Percentiles rank a stretch among this genome's conserved stretches.
phyloP scores from a whole-genome alignment of 768 basidiomycete species.

The Russula sp. region DNA sequence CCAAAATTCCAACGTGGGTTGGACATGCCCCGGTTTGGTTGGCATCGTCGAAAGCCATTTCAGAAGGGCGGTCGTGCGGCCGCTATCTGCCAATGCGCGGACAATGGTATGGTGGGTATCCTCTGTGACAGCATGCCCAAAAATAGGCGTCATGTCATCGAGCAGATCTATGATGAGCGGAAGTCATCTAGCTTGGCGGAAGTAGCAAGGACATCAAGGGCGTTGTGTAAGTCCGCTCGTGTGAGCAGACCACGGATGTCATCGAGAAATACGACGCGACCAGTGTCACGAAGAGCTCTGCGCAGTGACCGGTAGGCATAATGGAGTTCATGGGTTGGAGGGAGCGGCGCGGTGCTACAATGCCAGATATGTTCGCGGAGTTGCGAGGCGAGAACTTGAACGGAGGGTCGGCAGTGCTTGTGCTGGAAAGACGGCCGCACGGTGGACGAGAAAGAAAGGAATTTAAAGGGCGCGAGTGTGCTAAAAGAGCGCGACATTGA shows the following conservation, averaged over 20 bases:
- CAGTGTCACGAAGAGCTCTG: constrained; percentile 19
- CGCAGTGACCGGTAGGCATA: constrained; percentile 23
- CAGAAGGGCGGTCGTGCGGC: constrained; percentile 44
- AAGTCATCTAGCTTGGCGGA: constrained; percentile 55
- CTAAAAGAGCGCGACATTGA: background rate
- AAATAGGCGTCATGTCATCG: constrained; percentile 46
- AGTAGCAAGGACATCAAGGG: constrained; percentile 47
- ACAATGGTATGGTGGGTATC: constrained; percentile 51
- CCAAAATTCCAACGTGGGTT: constrained; percentile 53
- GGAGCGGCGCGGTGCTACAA: constrained; percentile 7
- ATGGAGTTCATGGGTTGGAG: constrained; percentile 15
- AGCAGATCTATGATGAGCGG: constrained; percentile 54
- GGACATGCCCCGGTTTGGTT: constrained; percentile 44
- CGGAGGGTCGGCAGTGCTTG: constrained; percentile 49
- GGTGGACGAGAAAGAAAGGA: constrained; percentile 8
- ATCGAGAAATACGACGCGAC: background rate
- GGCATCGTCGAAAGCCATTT: constrained; percentile 57
- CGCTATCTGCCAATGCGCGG: constrained; percentile 46
- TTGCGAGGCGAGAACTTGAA: constrained; percentile 29
- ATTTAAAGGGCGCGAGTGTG: background rate
- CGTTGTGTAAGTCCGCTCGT: constrained; percentile 38
- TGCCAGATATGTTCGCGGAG: constrained; percentile 25
- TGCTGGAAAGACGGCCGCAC: constrained; percentile 6
- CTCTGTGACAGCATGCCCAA: constrained; percentile 46
- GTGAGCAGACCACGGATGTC: constrained; percentile 29